Conservation (phyloP, 768 basidiomycete species). For the Agrocybe pediades region DNA sequence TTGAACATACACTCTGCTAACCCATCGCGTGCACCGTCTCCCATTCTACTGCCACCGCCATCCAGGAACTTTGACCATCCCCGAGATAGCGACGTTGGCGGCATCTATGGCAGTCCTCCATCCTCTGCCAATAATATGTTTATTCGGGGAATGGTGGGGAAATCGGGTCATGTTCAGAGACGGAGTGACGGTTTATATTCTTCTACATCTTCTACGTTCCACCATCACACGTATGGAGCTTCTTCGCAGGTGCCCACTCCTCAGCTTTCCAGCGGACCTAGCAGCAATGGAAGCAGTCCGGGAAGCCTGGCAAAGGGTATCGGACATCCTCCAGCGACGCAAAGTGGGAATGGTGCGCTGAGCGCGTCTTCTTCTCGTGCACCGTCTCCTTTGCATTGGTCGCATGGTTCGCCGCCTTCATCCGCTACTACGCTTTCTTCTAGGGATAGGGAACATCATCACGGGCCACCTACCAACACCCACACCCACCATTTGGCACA, state of each 20-base stretch:
- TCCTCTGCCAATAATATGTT: conserved; percentile 16
- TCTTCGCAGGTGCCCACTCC: conserved; percentile 51
- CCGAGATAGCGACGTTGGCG: conserved; percentile 20
- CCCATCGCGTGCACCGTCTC: conserved; percentile 72
- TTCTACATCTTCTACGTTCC: conserved; percentile 15
- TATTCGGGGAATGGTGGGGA: conserved; percentile 17
- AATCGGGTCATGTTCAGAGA: conserved; percentile 15
- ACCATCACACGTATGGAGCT: conserved; percentile 11
- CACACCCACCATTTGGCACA: conserved; percentile 71
- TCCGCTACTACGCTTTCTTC: conserved; percentile 13
- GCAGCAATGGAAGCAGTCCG: conserved; percentile 66
- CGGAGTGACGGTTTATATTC: conserved; percentile 20
- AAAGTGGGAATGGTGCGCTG: conserved; percentile 30
- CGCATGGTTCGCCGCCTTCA: conserved; percentile 26
- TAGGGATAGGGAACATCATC: conserved; percentile 14
- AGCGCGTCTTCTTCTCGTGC: conserved; percentile 62
- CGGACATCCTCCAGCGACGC: conserved; percentile 12
- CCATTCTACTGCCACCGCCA: conserved; percentile 64
- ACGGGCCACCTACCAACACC: conserved; percentile 32
- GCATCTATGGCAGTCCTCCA: conserved; percentile 33
- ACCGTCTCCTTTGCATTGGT: conserved; percentile 54
- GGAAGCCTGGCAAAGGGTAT: conserved; percentile 44
- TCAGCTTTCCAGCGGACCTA: conserved; percentile 64
- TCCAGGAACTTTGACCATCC: conserved; percentile 16
- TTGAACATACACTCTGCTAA: conserved; percentile 74